Percentiles rank a stretch among this genome's conserved stretches.
These are phyloP conservation scores for Pyrenopolyporus hunteri DNA, from an alignment of 495 filamentous ascomycete species.

Conservation along the genomic window DNA sequence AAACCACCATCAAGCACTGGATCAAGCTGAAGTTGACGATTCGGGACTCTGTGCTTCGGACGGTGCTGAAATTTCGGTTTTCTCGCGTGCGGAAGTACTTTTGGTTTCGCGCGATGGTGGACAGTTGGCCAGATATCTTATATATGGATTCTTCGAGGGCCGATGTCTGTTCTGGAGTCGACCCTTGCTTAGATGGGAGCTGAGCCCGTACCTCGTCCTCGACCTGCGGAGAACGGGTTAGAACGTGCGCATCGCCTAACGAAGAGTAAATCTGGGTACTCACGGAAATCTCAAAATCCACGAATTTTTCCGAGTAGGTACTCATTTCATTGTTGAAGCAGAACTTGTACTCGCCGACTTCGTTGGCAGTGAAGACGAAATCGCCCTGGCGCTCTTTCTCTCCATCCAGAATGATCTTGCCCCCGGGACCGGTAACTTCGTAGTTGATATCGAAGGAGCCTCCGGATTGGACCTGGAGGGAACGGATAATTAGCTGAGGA, in stretches of 20 bases:
- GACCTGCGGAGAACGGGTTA: slow-evolving; percentile 61
- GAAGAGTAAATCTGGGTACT: slow-evolving; percentile 39
- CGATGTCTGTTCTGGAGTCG: slow-evolving; percentile 87
- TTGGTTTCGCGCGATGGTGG: slow-evolving; percentile 96
- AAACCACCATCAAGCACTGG: slow-evolving; percentile 88
- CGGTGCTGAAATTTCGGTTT: slow-evolving; percentile 98
- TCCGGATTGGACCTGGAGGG: slow-evolving; percentile 84
- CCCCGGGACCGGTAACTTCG: slow-evolving; percentile 79
- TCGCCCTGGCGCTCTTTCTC: slow-evolving; percentile 95
- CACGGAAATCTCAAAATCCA: slow-evolving; percentile 98
- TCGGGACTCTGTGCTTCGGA: slow-evolving; percentile 89
- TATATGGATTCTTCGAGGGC: slow-evolving; percentile 93
- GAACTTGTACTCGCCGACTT: slow-evolving; percentile 92
- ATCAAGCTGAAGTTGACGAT: slow-evolving; percentile 98
- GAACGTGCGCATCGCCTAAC: neutral
- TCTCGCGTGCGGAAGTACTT: slow-evolving; percentile 99
- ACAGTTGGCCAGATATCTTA: slow-evolving; percentile 91
- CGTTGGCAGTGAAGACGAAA: slow-evolving; percentile 95
- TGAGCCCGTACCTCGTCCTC: slow-evolving; percentile 87
- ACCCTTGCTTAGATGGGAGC: slow-evolving; percentile 89
- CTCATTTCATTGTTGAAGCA: slow-evolving; percentile 99
- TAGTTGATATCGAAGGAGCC: slow-evolving; percentile 97
- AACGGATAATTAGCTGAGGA: slow-evolving; percentile 1
- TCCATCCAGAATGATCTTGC: slow-evolving; percentile 84
- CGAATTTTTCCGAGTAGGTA: slow-evolving; percentile 96